Conservation (phyloP, 495 filamentous ascomycete species). For the Oleoguttula mirabilis region DNA sequence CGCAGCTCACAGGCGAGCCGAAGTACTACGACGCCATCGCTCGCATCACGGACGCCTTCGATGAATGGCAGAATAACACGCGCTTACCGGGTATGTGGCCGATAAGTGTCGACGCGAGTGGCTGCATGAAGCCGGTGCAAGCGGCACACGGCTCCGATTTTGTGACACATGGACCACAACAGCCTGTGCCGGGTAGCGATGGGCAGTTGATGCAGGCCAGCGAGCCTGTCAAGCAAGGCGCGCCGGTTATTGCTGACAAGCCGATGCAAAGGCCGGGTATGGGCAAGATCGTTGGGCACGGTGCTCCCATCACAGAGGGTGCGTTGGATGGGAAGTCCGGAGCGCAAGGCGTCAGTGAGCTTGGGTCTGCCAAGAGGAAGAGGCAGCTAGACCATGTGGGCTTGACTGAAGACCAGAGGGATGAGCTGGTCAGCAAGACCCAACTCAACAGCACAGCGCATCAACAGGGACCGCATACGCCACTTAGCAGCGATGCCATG, state of each 20-base stretch:
- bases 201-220: conserved; percentile 5
- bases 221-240: not conserved
- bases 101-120: conserved; percentile 62
- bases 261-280: not conserved
- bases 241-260: no score
- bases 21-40: conserved; percentile 95
- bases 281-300: not conserved
- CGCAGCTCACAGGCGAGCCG: conserved; percentile 74
- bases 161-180: not conserved
- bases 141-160: not conserved
- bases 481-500: no score
- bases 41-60: conserved; percentile 77
- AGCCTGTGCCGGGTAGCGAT: conserved; percentile 4
- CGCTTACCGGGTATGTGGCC: conserved; percentile 79
- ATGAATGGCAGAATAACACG: conserved; percentile 64
- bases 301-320: not conserved
- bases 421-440: no score
- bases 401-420: no score
- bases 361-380: not conserved
- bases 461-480: no score
- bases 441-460: no score
- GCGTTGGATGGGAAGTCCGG: not conserved
- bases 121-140: conserved; percentile 38
- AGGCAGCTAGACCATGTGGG: no score
- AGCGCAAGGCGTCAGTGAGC: not conserved